Evolutionary conservation across 2,329 filamentous ascomycete species (phyloP), one percentile per base, ranked within the genome.

Genomic region (Aspergillus spinulosporus): DNA sequence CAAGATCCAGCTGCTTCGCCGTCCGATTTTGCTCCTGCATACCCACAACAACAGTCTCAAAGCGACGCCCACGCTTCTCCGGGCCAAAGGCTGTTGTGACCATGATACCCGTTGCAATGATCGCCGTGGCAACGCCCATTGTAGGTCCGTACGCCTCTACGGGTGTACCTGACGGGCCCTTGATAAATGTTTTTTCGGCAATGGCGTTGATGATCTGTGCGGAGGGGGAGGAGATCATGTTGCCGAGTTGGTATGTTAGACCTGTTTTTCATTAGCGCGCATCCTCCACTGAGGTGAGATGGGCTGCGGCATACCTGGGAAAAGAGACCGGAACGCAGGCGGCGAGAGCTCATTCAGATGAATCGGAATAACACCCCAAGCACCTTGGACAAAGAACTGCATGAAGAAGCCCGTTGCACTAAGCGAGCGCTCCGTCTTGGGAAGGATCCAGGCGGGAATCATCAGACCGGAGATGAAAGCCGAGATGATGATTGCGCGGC

Each of bases 191-290:
- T 44, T 76, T 81, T 66, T 92, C 88, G 1, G 88, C 80, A 49
- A 92, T 80, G 9, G 86, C 87, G 58, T 91, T 90, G 68, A 92
- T 86, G 47, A 92, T 92, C 70, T 92, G 88, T 0, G 88, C 85
- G 0, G 84, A 87, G n/a, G 86, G 93, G 4, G 68, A 70, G n/a
- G 66, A 69, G 37, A 69, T 69, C 68, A 70, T 82, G 69, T 92
- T 93, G 49, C 89, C 89, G 2, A 93, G 81, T 73, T 93, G 88
- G 74, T 92, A 90, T 2, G 83, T 80, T 0, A 88, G 88, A 51
- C 62, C 62, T 61, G 11, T 21, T 1, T 3, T 2, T 44, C 15
- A 21, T 21, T 21, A 21, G 21, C 21, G 21, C 21, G 21, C 21
- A 21, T 21, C 21, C 21, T 21, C 21, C 21, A 21, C 21, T 21